Evolutionary conservation across 2,329 filamentous ascomycete species (phyloP).

Genomic region (Madurella fahalii): DNA sequence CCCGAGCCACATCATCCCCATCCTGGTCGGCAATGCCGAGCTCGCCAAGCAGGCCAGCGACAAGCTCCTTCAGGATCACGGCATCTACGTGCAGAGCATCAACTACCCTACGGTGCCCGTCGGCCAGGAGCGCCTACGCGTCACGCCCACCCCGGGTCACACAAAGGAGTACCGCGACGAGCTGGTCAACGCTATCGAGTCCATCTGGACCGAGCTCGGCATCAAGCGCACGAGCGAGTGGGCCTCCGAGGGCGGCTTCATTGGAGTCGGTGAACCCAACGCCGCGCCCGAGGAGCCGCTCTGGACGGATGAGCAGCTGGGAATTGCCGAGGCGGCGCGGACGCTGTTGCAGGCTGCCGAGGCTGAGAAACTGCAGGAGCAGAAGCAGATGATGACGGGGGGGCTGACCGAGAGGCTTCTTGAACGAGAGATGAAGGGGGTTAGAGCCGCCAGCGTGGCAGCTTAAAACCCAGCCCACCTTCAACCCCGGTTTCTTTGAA

Average conservation of each 20-base stretch:
- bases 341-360: conserved; percentile 49
- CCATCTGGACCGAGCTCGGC: conserved; percentile 81
- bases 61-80: conserved; percentile 81
- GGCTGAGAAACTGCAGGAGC: conserved; percentile 2
- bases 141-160: conserved; percentile 94
- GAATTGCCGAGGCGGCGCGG: conserved; percentile 61
- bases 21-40: conserved; percentile 91
- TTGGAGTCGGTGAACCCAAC: conserved; percentile 78
- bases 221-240: conserved; percentile 89
- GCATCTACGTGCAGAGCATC: conserved; percentile 97
- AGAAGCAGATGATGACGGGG: conserved; percentile 32
- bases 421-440: conserved; percentile 46
- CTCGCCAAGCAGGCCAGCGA: conserved; percentile 89
- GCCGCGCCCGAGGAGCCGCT: conserved; percentile 64
- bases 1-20: conserved; percentile 90
- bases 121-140: conserved; percentile 92
- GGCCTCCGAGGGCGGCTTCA: conserved; percentile 86
- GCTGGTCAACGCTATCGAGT: conserved; percentile 76
- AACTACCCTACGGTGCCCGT: conserved; percentile 98
- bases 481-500: not conserved
- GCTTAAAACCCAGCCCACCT: not conserved
- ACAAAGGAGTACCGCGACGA: conserved; percentile 79
- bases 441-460: conserved; percentile 27
- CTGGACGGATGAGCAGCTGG: conserved; percentile 88
- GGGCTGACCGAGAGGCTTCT: conserved; percentile 57